Base-by-base conservation (phyloP, 2,329 filamentous ascomycete genomes). In the Diatrype stigma region DNA sequence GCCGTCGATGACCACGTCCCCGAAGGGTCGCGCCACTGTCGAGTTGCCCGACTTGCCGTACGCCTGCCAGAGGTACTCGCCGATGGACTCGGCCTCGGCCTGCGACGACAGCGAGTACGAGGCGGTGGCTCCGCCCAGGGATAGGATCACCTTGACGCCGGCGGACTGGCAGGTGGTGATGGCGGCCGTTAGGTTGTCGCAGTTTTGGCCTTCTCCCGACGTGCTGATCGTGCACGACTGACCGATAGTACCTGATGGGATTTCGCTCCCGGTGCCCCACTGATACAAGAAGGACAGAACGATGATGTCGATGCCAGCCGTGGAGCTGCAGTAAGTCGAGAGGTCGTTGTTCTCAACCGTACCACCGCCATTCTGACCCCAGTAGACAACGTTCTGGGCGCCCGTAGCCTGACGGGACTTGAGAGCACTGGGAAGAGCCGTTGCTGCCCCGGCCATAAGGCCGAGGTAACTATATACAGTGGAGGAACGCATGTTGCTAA, bases 101-200 rank as follows among this genome's bases (percentile, higher is more conserved):
- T 68, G 58, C 3, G 65, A 67, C 17, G 59, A 52, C 1, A 72
- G 56, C 10, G 63, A 63, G 57, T 71, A 69, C 6, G 65, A 60
- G 17, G 70, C 66, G 26, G 58, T 57, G 1, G 67, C 71, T 30
- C 75, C 75, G 17, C 75, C 75, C 0, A 78, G 60, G 7, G 74
- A 72, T 30, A 78, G 55, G 49, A 77, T 68, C 22, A 78, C 64
- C 58, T 74, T 76, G 51, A 75, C 67, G 35, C 74, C 26, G 26
- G 26, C 26, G 5, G 26, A 5, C 26, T 30, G 72, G 61, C 75
- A 78, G 8, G 63, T 67, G 5, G 63, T 61, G 49, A 78, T 76
- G n/a, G 72, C 68, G 4, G 65, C 50, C 3, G 67, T 62, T 10
- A 77, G 63, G 38, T 59, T 57, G 11, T 71, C 70, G 48, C 74